These are phyloP conservation scores for Bretschneidera sinensis DNA, from an alignment of 345 rosid species.

Conservation along the genomic window DNA sequence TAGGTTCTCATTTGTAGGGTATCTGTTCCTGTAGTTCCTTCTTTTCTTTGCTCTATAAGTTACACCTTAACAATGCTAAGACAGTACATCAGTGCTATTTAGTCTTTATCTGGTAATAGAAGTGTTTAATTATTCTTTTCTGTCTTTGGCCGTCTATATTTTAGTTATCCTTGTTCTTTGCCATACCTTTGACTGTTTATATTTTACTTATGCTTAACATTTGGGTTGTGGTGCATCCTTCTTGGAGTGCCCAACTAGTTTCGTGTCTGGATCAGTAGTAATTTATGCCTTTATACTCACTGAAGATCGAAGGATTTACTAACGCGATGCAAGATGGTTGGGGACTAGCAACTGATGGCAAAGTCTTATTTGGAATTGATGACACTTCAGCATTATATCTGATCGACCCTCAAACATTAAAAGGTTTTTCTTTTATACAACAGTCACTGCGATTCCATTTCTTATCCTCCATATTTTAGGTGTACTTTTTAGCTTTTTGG, in stretches of 20 bases:
- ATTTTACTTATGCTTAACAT: not conserved
- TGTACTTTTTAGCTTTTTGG: not conserved
- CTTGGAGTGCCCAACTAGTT: no score
- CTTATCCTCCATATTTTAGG: not conserved
- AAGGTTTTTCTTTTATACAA: constrained; percentile 40
- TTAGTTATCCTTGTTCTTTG: constrained; percentile 5
- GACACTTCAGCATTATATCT: constrained; percentile 80
- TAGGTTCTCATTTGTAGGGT: not conserved
- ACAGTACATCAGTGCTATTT: constrained; percentile 5
- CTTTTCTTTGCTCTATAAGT: no score
- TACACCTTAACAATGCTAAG: constrained; percentile 16
- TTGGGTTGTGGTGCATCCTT: not conserved
- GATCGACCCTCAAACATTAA: constrained; percentile 62
- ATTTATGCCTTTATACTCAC: constrained; percentile 7
- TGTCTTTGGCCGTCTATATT: not conserved
- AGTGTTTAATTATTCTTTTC: not conserved
- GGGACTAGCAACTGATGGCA: constrained; percentile 94
- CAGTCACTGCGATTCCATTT: constrained; percentile 13
- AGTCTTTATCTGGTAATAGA: no score
- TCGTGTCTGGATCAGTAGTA: not conserved
- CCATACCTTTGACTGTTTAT: not conserved
- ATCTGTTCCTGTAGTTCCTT: no score
- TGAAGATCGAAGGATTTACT: constrained; percentile 61
- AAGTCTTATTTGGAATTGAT: constrained; percentile 78
- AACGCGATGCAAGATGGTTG: constrained; percentile 95